Evolutionary conservation across 2,329 filamentous ascomycete species (phyloP).

Genomic region (Colletotrichum tanaceti): DNA sequence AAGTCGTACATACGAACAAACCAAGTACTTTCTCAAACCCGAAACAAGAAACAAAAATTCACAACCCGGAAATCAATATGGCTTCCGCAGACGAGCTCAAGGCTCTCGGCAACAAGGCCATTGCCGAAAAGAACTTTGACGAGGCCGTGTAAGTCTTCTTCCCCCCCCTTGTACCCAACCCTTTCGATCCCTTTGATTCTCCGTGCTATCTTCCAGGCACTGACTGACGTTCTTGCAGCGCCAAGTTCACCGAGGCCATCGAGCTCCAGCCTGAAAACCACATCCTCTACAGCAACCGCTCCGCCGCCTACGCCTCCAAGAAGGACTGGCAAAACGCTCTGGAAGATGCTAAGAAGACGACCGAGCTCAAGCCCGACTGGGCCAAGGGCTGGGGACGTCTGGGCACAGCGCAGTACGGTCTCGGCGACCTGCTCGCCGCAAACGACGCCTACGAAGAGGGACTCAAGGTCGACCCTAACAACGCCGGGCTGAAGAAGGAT

Average conservation of each 20-base stretch:
- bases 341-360: conserved; percentile 92
- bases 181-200: too few relatives aligned
- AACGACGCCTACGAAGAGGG: conserved; percentile 93
- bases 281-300: conserved; percentile 97
- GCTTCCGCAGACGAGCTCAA: conserved; percentile 83
- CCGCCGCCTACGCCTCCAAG: conserved; percentile 87
- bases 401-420: conserved; percentile 88
- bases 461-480: conserved; percentile 90
- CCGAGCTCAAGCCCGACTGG: conserved; percentile 97
- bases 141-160: conserved; percentile 83
- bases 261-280: conserved; percentile 89
- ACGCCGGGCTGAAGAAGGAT: conserved; percentile 92
- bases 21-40: background rate
- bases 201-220: background rate
- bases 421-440: conserved; percentile 85
- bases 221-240: conserved; percentile 63
- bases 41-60: background rate
- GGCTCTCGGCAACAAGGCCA: conserved; percentile 98
- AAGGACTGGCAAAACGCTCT: conserved; percentile 87
- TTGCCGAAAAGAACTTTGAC: conserved; percentile 95
- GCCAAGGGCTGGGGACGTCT: conserved; percentile 96
- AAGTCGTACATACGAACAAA: conserved; percentile 6
- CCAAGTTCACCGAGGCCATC: conserved; percentile 95
- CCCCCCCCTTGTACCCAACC: too few relatives aligned
- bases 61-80: conserved; percentile 52